A percentile compares a stretch with the other conserved stretches of the same genome.
These are phyloP conservation scores for Geotrichum reessii DNA, from an alignment of 1,139 yeast genomes.

Conservation along the genomic window DNA sequence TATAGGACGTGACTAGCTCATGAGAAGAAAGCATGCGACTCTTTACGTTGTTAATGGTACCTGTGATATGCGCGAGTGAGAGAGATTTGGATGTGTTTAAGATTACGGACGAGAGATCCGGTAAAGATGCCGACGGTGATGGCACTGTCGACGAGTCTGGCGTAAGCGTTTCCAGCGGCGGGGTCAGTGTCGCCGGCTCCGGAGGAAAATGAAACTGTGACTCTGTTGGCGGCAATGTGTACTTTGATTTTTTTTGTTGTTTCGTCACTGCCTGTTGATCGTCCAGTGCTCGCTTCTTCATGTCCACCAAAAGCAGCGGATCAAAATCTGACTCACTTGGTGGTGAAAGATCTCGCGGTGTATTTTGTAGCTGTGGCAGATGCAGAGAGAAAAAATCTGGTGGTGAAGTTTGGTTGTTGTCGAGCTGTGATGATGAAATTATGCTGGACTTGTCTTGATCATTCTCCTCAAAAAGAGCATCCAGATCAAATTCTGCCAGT, in stretches of 20 bases:
- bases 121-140: conserved; percentile 1
- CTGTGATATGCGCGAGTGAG: background rate
- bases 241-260: background rate
- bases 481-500: conserved; percentile 10
- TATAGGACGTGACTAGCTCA: conserved; percentile 15
- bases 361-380: background rate
- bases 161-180: conserved; percentile 8
- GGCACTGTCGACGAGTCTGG: conserved; percentile 12
- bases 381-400: background rate
- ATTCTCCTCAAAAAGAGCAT: conserved; percentile 10
- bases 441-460: background rate
- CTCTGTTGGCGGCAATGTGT: background rate
- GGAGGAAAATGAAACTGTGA: conserved; percentile 2
- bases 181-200: background rate
- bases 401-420: background rate
- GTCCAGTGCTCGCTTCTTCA: background rate
- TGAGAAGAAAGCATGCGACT: conserved; percentile 10
- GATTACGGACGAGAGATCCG: background rate
- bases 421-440: background rate
- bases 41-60: conserved; percentile 5
- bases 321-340: background rate
- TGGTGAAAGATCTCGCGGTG: conserved; percentile 2
- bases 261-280: background rate
- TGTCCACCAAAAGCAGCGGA: background rate
- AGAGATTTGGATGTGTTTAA: background rate